phyloP scores from a whole-genome alignment of 73 alveolate species.

The Loxodes magnus region DNA sequence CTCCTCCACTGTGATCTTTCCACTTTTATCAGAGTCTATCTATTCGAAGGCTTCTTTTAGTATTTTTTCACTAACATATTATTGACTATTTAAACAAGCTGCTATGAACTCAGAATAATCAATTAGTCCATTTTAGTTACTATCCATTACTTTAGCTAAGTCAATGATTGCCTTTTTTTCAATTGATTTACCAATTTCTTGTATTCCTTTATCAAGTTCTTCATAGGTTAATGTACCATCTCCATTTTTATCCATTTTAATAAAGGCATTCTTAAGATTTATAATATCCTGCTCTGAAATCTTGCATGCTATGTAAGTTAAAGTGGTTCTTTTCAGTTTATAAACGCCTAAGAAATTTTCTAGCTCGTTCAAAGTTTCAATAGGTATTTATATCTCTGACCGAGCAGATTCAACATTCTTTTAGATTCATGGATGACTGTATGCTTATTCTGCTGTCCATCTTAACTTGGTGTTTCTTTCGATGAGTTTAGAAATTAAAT shows the following conservation, averaged over 20 bases:
- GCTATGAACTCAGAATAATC: slow-evolving; percentile 64
- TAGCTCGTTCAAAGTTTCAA: not conserved
- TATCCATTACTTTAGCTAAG: slow-evolving; percentile 38
- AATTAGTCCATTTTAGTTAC: slow-evolving; percentile 44
- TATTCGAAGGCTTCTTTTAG: slow-evolving; percentile 46
- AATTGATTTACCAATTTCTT: slow-evolving; percentile 6
- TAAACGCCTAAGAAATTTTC: not conserved
- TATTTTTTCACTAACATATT: slow-evolving; percentile 36
- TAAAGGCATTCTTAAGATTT: not conserved
- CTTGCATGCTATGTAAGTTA: slow-evolving; percentile 4
- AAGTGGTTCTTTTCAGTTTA: slow-evolving; percentile 1
- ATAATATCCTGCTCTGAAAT: slow-evolving; percentile 5
- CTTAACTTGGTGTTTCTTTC: slow-evolving; percentile 54
- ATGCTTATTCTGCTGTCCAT: slow-evolving; percentile 66
- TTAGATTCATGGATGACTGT: slow-evolving; percentile 65
- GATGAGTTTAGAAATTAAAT: slow-evolving; percentile 48
- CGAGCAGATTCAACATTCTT: too few relatives aligned
- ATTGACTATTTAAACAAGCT: slow-evolving; percentile 42
- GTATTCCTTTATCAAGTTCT: slow-evolving; percentile 43
- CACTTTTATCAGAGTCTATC: too few relatives aligned
- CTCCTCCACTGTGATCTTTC: too few relatives aligned
- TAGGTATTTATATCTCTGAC: too few relatives aligned
- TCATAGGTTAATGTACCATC: slow-evolving; percentile 19
- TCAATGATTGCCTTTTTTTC: slow-evolving; percentile 21
- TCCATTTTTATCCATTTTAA: not conserved